Conservation (phyloP, 1,139 yeast species). For the Groenewaldozyma auringiensis region DNA sequence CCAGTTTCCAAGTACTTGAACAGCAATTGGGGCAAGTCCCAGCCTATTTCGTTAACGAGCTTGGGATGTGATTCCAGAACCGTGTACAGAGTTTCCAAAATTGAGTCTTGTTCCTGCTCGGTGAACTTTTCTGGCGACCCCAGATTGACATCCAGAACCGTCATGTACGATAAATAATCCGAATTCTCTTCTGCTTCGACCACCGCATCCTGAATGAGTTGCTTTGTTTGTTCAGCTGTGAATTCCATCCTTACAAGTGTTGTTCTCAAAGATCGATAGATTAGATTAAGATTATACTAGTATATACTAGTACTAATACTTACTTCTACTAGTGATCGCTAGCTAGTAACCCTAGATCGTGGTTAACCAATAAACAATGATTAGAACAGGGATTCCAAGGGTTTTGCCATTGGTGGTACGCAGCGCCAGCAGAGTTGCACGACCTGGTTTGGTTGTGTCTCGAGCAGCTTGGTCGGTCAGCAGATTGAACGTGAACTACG, state of each 20-base stretch:
- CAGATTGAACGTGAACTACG: neutral
- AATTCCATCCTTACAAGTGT: too few relatives aligned
- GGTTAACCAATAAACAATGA: too few relatives aligned
- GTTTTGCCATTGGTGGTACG: too few relatives aligned
- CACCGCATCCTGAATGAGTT: constrained; percentile 21
- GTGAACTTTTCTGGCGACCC: constrained; percentile 42
- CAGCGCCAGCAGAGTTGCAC: too few relatives aligned
- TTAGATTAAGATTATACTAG: too few relatives aligned
- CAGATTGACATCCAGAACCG: constrained; percentile 57
- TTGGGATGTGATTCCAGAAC: constrained; percentile 34
- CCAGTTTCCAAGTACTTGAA: constrained; percentile 31
- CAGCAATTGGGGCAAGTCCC: constrained; percentile 75
- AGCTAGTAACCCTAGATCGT: too few relatives aligned
- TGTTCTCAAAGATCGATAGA: too few relatives aligned
- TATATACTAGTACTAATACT: too few relatives aligned
- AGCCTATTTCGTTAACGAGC: constrained; percentile 64
- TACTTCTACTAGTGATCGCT: too few relatives aligned
- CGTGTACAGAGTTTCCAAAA: constrained; percentile 38
- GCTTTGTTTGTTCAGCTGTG: constrained; percentile 13
- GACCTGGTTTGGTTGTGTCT: too few relatives aligned
- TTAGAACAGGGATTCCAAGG: too few relatives aligned
- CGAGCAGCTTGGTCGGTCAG: too few relatives aligned
- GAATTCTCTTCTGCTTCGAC: constrained; percentile 24
- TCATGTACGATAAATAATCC: constrained; percentile 66
- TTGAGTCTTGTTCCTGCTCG: constrained; percentile 41